phyloP scores from a whole-genome alignment of 1,139 yeast genomes.

The Suhomyces panamericanus region DNA sequence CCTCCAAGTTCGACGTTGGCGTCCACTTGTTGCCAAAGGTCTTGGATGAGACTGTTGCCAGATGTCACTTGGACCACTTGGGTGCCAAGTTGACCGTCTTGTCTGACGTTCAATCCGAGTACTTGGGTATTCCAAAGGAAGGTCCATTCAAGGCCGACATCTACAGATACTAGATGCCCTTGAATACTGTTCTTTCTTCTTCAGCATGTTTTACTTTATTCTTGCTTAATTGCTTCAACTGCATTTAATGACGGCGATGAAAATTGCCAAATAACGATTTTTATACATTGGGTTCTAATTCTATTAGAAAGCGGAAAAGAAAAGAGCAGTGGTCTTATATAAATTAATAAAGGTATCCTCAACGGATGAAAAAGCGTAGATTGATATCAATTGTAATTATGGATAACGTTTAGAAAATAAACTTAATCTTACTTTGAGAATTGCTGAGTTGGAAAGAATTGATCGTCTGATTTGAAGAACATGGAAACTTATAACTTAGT shows the following conservation, averaged over 20 bases:
- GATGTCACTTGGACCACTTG: constrained; percentile 93
- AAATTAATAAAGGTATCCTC: constrained; percentile 37
- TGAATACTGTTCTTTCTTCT: constrained; percentile 11
- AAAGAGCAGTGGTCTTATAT: constrained; percentile 23
- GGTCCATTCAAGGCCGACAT: constrained; percentile 99
- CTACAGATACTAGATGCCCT: constrained; percentile 81
- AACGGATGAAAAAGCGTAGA: constrained; percentile 29
- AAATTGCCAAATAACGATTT: constrained; percentile 10
- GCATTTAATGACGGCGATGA: constrained; percentile 39
- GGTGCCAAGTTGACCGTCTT: constrained; percentile 86
- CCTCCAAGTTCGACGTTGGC: constrained; percentile 88
- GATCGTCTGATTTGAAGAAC: not conserved
- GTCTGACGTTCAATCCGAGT: constrained; percentile 83
- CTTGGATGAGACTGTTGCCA: constrained; percentile 98
- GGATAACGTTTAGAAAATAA: too few relatives aligned
- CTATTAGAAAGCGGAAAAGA: constrained; percentile 13
- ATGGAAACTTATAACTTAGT: too few relatives aligned
- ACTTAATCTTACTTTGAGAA: too few relatives aligned
- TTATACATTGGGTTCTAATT: constrained; percentile 17
- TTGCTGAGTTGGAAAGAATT: not conserved
- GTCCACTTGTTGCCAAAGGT: constrained; percentile 98
- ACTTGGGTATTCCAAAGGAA: constrained; percentile 87
- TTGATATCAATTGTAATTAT: not conserved
- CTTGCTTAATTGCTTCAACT: constrained; percentile 48
- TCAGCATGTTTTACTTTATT: constrained; percentile 16